Percentiles rank a stretch among this genome's conserved stretches.
Evolutionary conservation across 352 stramenopile genomes (phyloP).

Genomic region (Phytophthora hybrid): DNA sequence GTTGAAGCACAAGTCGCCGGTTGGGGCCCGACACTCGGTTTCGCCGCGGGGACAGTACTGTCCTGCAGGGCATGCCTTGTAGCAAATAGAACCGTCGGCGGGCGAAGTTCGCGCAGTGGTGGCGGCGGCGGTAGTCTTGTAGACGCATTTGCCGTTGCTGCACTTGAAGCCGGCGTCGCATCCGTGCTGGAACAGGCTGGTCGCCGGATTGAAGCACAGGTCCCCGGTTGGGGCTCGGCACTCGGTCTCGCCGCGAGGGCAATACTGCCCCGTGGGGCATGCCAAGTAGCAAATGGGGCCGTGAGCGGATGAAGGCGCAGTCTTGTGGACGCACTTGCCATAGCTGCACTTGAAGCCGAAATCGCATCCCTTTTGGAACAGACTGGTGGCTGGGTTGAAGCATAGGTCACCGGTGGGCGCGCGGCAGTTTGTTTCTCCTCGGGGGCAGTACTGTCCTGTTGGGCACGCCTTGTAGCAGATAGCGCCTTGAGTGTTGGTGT

Average conservation of each 20-base stretch:
- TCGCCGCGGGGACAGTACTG: slow-evolving; percentile 24
- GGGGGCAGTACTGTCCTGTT: slow-evolving; percentile 31
- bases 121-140: slow-evolving; percentile 20
- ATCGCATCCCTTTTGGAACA: slow-evolving; percentile 24
- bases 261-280: slow-evolving; percentile 34
- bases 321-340: slow-evolving; percentile 35
- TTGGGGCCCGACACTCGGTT: slow-evolving; percentile 16
- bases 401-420: slow-evolving; percentile 12
- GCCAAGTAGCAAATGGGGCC: slow-evolving; percentile 30
- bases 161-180: slow-evolving; percentile 44
- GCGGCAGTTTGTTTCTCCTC: slow-evolving; percentile 20
- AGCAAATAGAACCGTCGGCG: slow-evolving; percentile 6
- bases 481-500: slow-evolving; percentile 19
- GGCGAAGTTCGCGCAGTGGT: neutral
- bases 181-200: slow-evolving; percentile 24
- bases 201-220: slow-evolving; percentile 49
- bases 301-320: neutral
- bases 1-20: slow-evolving; percentile 31
- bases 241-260: slow-evolving; percentile 23
- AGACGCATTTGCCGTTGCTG: slow-evolving; percentile 42
- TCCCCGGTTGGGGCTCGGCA: slow-evolving; percentile 23
- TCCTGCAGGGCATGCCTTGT: slow-evolving; percentile 14
- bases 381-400: slow-evolving; percentile 39
- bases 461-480: slow-evolving; percentile 29
- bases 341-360: slow-evolving; percentile 34